phyloP scores from a whole-genome alignment of 345 rosid genomes.

The Dimocarpus longan region DNA sequence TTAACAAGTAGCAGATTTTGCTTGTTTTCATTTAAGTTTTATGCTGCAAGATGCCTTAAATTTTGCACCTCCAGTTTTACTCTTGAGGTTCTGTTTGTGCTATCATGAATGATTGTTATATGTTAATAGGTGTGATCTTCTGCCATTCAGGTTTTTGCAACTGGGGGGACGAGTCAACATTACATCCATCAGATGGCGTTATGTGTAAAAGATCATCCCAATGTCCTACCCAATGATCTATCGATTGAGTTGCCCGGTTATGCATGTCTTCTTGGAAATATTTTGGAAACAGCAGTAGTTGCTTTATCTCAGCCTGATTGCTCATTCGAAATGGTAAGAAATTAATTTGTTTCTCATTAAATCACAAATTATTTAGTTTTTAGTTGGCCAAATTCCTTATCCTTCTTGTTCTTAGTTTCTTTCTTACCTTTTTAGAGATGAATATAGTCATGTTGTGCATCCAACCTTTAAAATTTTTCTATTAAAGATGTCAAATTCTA shows the following conservation, averaged over 20 bases:
- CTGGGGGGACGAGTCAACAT: slow-evolving; percentile 59
- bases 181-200: slow-evolving; percentile 81
- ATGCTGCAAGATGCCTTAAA: neutral
- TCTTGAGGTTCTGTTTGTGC: neutral
- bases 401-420: neutral
- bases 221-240: slow-evolving; percentile 65
- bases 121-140: slow-evolving; percentile 28
- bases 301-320: slow-evolving; percentile 76
- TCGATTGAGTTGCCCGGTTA: slow-evolving; percentile 65
- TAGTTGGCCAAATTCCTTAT: neutral
- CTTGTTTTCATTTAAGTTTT: neutral
- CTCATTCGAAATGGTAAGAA: slow-evolving; percentile 79
- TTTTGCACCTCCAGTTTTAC: neutral
- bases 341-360: neutral
- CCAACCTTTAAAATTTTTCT: neutral
- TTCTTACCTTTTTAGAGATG: neutral
- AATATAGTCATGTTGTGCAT: neutral
- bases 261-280: slow-evolving; percentile 93
- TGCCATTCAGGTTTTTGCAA: slow-evolving; percentile 66
- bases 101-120: slow-evolving; percentile 5
- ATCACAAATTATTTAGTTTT: neutral
- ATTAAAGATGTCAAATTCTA: neutral
- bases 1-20: neutral
- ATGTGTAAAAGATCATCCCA: slow-evolving; percentile 56
- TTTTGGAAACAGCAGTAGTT: slow-evolving; percentile 79